phyloP scores from a whole-genome alignment of 2,329 filamentous ascomycete genomes.

The Xylariaceae sp. region DNA sequence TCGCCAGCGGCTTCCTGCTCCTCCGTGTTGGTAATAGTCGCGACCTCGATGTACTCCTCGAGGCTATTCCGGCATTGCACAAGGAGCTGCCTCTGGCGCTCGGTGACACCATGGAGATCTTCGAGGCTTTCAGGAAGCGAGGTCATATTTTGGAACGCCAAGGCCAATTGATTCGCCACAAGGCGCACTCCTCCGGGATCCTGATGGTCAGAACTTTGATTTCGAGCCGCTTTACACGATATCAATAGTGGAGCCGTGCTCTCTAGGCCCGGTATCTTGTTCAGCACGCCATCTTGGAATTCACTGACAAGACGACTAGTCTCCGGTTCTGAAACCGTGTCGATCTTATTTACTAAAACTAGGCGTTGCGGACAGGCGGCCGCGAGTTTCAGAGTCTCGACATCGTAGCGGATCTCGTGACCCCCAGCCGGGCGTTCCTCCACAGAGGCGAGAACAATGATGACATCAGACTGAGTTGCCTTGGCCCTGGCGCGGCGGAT shows the following conservation, averaged over 20 bases:
- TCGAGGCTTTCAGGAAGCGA: conserved; percentile 64
- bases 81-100: conserved; percentile 79
- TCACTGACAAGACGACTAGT: conserved; percentile 36
- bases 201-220: conserved; percentile 27
- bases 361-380: conserved; percentile 44
- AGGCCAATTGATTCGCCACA: conserved; percentile 63
- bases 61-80: conserved; percentile 66
- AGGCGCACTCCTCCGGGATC: conserved; percentile 62
- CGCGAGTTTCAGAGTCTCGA: conserved; percentile 51
- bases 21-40: conserved; percentile 30
- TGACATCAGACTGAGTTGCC: conserved; percentile 76
- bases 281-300: conserved; percentile 37
- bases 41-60: conserved; percentile 63
- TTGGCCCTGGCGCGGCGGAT: conserved; percentile 79
- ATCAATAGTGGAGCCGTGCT: conserved; percentile 49
- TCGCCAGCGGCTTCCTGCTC: conserved; percentile 36
- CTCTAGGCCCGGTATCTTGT: conserved; percentile 38
- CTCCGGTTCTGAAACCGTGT: conserved; percentile 37
- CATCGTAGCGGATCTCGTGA: conserved; percentile 46
- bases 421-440: conserved; percentile 42
- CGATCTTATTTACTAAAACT: conserved; percentile 59
- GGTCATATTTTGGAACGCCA: conserved; percentile 66
- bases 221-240: conserved; percentile 62
- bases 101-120: conserved; percentile 83
- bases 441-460: conserved; percentile 74